These are phyloP conservation scores for Aquilaria malaccensis DNA, from an alignment of 345 rosid species.

Conservation along the genomic window DNA sequence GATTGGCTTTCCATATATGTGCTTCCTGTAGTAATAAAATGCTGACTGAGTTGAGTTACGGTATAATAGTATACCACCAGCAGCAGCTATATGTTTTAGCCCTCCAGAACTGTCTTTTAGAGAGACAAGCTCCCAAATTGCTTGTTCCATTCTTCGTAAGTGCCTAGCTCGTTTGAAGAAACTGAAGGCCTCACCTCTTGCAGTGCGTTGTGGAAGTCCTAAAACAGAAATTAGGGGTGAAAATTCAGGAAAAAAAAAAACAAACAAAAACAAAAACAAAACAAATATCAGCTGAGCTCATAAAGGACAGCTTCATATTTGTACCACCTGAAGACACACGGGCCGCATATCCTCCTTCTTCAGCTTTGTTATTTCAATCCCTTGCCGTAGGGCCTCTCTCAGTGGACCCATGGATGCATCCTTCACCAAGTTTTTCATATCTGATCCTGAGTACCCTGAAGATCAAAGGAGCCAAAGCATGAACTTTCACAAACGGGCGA, in stretches of 20 bases:
- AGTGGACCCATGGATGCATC: conserved; percentile 98
- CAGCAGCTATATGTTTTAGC: too few species aligned
- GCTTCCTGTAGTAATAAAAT: too few species aligned
- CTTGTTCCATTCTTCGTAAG: conserved; percentile 79
- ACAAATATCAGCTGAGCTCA: neutral
- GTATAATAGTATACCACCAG: too few species aligned
- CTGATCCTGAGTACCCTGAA: conserved; percentile 94
- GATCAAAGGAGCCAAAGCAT: neutral
- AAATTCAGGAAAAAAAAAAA: neutral
- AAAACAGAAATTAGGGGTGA: conserved; percentile 2
- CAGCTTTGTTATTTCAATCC: conserved; percentile 72
- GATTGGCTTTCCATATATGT: too few species aligned
- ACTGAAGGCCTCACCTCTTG: conserved; percentile 95
- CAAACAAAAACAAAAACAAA: neutral
- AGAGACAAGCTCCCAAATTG: conserved; percentile 85
- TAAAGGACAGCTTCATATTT: neutral
- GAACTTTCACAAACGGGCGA: conserved; percentile 3
- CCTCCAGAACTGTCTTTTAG: conserved; percentile 11
- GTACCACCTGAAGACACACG: conserved; percentile 62
- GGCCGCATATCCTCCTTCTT: conserved; percentile 81
- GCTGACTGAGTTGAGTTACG: too few species aligned
- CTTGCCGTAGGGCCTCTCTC: conserved; percentile 85
- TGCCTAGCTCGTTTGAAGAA: conserved; percentile 65
- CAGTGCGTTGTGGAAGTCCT: conserved; percentile 76
- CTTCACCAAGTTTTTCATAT: conserved; percentile 94